phyloP scores from a whole-genome alignment of 495 filamentous ascomycete genomes.

The Neurospora sp. region DNA sequence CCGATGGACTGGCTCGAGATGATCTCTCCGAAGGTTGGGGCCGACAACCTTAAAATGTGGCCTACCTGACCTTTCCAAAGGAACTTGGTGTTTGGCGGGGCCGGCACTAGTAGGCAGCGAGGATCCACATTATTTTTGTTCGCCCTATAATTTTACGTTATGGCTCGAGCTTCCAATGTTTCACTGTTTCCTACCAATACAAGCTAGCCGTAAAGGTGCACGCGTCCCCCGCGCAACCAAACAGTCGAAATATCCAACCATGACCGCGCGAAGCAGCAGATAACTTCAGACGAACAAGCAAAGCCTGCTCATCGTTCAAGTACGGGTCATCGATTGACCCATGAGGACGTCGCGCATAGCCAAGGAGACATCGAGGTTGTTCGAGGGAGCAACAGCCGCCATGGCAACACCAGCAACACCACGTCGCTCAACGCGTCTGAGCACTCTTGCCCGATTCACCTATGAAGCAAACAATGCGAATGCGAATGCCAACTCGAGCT shows the following conservation, averaged over 20 bases:
- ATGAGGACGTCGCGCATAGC: conserved; percentile 58
- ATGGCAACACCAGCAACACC: conserved; percentile 15
- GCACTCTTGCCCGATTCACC: conserved; percentile 33
- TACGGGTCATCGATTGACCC: background rate
- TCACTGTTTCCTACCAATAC: background rate
- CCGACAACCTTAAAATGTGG: background rate
- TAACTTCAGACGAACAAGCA: background rate
- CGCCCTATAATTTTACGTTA: background rate
- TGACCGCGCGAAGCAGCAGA: background rate
- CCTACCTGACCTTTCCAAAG: background rate
- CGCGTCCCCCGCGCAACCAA: background rate
- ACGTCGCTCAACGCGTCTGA: conserved; percentile 36
- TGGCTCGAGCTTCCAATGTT: background rate
- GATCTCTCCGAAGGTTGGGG: background rate
- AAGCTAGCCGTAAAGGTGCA: background rate
- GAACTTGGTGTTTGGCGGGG: background rate
- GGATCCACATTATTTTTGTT: background rate
- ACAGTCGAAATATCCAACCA: background rate
- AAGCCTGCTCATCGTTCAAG: background rate
- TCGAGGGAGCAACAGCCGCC: conserved; percentile 11
- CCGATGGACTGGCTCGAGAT: background rate
- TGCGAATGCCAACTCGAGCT: conserved; percentile 21
- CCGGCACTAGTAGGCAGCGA: background rate
- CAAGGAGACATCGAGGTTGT: conserved; percentile 43
- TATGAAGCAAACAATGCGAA: conserved; percentile 18